Percentiles rank a stretch among this genome's conserved stretches.
Conservation (phyloP, 306 rosid genomes). For the Prosopis cineraria region DNA sequence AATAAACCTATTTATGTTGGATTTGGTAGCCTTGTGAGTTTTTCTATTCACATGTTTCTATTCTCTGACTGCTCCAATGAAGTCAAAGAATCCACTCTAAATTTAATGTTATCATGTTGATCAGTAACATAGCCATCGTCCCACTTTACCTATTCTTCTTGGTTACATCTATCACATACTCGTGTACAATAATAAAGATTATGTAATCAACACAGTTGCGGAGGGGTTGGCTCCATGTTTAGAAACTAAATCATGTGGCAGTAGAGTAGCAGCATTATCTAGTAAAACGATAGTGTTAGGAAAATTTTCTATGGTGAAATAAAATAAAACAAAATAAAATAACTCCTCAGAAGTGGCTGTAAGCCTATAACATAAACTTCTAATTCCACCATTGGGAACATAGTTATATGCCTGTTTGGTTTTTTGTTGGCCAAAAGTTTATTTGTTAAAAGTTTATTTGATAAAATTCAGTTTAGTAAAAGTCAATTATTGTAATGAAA, state of each 20-base stretch:
- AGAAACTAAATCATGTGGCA: conserved; percentile 13
- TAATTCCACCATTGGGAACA: not conserved
- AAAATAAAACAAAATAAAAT: not conserved
- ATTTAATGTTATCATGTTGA: conserved; percentile 20
- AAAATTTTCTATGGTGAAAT: conserved; percentile 18
- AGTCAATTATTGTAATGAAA: too few relatives aligned
- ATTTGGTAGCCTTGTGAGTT: conserved; percentile 97
- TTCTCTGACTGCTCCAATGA: conserved; percentile 29
- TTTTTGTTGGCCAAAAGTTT: too few relatives aligned
- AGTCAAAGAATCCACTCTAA: conserved; percentile 20
- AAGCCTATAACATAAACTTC: not conserved
- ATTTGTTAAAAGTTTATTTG: too few relatives aligned
- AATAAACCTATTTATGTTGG: conserved; percentile 79
- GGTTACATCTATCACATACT: not conserved
- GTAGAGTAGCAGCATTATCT: not conserved
- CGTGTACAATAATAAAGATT: not conserved
- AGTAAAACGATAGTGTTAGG: conserved; percentile 14
- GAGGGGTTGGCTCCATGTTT: conserved; percentile 11
- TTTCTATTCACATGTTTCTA: conserved; percentile 30
- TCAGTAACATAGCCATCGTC: not conserved
- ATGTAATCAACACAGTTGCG: not conserved
- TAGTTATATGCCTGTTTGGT: too few relatives aligned
- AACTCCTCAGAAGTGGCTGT: not conserved
- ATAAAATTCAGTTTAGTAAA: too few relatives aligned
- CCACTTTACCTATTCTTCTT: not conserved